A percentile compares a stretch with the other conserved stretches of the same genome.
Evolutionary conservation across 73 alveolate species (phyloP).

Genomic region (Tetrahymena malaccensis): DNA sequence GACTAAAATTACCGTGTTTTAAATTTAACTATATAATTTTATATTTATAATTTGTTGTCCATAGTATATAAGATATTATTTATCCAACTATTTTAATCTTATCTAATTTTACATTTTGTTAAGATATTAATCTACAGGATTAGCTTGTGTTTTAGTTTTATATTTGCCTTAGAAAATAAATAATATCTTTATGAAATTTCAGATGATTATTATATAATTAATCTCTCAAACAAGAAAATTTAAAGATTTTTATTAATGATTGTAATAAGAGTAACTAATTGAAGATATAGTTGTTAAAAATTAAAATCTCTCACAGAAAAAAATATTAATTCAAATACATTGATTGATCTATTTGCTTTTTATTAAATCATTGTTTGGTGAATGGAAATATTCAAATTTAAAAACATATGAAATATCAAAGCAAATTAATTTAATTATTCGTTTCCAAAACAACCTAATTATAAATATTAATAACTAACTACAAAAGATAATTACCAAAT

Average conservation of each 20-base stretch:
- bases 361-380: not conserved
- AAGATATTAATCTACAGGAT: too few species aligned
- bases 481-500: not conserved
- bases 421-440: not conserved
- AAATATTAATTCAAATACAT: not conserved
- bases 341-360: not conserved
- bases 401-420: not conserved
- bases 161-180: too few species aligned
- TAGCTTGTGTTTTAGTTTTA: too few species aligned
- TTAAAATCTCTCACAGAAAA: not conserved
- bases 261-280: not conserved
- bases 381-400: not conserved
- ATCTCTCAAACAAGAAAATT: too few species aligned
- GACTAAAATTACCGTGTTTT: not conserved
- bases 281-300: not conserved
- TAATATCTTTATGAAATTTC: not conserved
- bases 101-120: too few species aligned
- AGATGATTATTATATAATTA: not conserved
- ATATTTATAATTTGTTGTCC: not conserved
- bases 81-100: too few species aligned
- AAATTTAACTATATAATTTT: not conserved
- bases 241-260: not conserved
- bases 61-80: too few species aligned
- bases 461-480: not conserved
- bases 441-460: not conserved